Evolutionary conservation across 345 rosid species (phyloP).

Genomic region (Eucalyptus viminalis): DNA sequence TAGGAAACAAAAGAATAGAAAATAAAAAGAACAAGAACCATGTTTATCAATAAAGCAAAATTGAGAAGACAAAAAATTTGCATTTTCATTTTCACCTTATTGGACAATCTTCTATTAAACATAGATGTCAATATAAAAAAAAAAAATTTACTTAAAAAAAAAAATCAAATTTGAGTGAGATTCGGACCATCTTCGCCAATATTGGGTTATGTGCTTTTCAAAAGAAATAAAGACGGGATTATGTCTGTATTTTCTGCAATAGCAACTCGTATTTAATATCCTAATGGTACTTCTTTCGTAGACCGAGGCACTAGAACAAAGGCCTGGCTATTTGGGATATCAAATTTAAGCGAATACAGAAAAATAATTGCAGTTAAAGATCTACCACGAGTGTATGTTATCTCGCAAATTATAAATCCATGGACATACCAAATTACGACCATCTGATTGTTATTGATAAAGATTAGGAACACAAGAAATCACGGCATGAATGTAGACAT

Average conservation of each 20-base stretch:
- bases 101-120: not conserved
- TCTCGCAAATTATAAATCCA: not conserved
- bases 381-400: not conserved
- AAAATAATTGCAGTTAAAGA: not conserved
- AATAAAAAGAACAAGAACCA: rapidly evolving
- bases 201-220: not conserved
- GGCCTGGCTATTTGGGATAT: not conserved
- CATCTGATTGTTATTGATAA: not conserved
- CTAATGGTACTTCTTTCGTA: not conserved
- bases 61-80: not conserved
- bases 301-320: not conserved
- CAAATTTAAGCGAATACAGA: not conserved
- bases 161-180: not conserved
- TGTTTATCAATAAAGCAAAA: not conserved
- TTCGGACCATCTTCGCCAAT: not conserved
- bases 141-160: not conserved
- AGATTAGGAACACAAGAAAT: not conserved
- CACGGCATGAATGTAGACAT: not conserved
- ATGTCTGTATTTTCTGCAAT: not conserved
- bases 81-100: not conserved
- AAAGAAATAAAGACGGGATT: too few relatives aligned
- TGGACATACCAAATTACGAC: not conserved
- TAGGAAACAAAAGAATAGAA: rapidly evolving
- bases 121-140: not conserved
- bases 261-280: not conserved